A percentile compares a stretch with the other conserved stretches of the same genome.
These are phyloP conservation scores for Amniculicola lignicola DNA, from an alignment of 495 filamentous ascomycete species.

Conservation along the genomic window DNA sequence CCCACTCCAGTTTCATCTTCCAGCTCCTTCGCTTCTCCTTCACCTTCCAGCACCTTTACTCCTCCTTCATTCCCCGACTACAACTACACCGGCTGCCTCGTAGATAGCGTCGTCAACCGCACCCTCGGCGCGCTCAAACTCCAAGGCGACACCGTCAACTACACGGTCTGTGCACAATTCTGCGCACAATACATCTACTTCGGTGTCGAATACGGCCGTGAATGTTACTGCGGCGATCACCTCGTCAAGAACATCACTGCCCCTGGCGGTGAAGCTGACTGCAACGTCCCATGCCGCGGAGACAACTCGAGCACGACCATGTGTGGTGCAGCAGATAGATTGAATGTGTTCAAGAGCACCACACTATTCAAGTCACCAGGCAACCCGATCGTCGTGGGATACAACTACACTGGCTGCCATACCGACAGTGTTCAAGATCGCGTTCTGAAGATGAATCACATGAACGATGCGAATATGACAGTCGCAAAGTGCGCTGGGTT, in stretches of 20 bases:
- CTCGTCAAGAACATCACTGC: slow-evolving; percentile 12
- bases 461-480: slow-evolving; percentile 20
- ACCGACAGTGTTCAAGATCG: slow-evolving; percentile 11
- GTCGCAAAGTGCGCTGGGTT: slow-evolving; percentile 21
- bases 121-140: slow-evolving; percentile 17
- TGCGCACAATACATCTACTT: slow-evolving; percentile 33
- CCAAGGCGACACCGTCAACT: slow-evolving; percentile 14
- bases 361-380: neutral
- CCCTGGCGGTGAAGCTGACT: slow-evolving; percentile 38
- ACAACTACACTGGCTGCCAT: slow-evolving; percentile 21
- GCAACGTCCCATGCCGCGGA: slow-evolving; percentile 52
- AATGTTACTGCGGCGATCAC: slow-evolving; percentile 34
- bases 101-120: slow-evolving; percentile 28
- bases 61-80: slow-evolving; percentile 27
- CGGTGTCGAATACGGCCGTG: slow-evolving; percentile 34
- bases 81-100: slow-evolving; percentile 39
- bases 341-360: slow-evolving; percentile 24
- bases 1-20: neutral
- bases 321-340: slow-evolving; percentile 25
- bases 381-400: slow-evolving; percentile 18
- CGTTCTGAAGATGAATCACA: slow-evolving; percentile 3
- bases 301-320: slow-evolving; percentile 17
- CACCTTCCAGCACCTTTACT: neutral
- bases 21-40: neutral
- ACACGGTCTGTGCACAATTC: slow-evolving; percentile 26